Evolutionary conservation across 768 basidiomycete genomes (phyloP).

Genomic region (Phanerochaete sordida): DNA sequence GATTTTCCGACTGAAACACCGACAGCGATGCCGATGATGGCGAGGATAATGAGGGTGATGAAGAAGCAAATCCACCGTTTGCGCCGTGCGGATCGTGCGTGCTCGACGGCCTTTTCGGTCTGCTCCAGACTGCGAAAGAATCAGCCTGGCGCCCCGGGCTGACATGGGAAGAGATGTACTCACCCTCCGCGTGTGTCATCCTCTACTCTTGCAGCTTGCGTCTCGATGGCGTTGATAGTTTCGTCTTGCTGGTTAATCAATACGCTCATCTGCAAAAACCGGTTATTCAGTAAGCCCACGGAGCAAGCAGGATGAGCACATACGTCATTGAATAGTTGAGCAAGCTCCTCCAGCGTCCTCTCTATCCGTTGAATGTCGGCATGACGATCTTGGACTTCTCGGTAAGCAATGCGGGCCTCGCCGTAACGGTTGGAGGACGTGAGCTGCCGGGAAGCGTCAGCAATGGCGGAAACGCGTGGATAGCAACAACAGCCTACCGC

Average conservation of each 20-base stretch:
- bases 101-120: conserved; percentile 63
- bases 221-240: conserved; percentile 60
- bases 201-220: conserved; percentile 58
- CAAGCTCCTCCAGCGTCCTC: conserved; percentile 82
- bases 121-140: conserved; percentile 48
- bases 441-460: conserved; percentile 41
- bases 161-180: conserved; percentile 21
- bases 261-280: conserved; percentile 61
- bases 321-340: conserved; percentile 84
- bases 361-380: conserved; percentile 84
- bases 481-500: conserved; percentile 47
- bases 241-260: conserved; percentile 81
- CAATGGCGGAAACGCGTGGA: neutral
- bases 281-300: neutral
- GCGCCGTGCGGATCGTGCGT: conserved; percentile 67
- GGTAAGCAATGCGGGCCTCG: conserved; percentile 75
- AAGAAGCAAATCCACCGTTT: conserved; percentile 88
- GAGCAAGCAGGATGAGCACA: conserved; percentile 15
- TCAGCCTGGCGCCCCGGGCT: neutral
- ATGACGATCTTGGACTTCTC: conserved; percentile 88
- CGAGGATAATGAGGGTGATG: conserved; percentile 50
- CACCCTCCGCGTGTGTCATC: conserved; percentile 71
- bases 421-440: conserved; percentile 78
- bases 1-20: conserved; percentile 35
- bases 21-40: conserved; percentile 57